Conservation (phyloP, 345 rosid genomes). For the Mercurialis annua region DNA sequence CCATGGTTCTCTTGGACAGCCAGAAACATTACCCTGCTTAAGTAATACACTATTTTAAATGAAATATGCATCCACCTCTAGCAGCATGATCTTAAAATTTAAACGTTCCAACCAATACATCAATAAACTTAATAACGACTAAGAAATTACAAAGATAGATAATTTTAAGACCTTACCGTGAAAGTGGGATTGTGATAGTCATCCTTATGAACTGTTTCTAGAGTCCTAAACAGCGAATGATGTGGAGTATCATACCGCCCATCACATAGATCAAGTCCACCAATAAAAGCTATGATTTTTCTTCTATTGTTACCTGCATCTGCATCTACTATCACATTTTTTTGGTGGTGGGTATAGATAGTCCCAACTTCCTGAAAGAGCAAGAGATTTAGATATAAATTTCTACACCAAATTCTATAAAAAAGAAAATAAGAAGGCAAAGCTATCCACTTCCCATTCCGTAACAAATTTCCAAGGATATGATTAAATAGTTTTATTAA, state of each 20-base stretch:
- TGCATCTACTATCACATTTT: conserved; percentile 85
- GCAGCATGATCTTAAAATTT: not conserved
- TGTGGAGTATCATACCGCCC: conserved; percentile 90
- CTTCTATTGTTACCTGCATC: conserved; percentile 74
- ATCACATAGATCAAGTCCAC: conserved; percentile 95
- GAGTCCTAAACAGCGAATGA: conserved; percentile 71
- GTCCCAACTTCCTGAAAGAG: conserved; percentile 76
- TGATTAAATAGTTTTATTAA: not conserved
- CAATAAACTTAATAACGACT: not conserved
- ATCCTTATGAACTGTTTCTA: conserved; percentile 69
- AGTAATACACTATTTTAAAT: not conserved
- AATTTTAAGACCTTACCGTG: conserved; percentile 48
- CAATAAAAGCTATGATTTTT: conserved; percentile 86
- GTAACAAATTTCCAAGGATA: not conserved
- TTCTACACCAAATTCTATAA: not conserved
- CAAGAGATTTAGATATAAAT: conserved; percentile 6
- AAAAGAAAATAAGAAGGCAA: not conserved
- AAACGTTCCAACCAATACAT: not conserved
- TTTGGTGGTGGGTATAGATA: conserved; percentile 96
- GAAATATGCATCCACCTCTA: not conserved
- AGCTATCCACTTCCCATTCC: not conserved
- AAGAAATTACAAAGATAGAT: conserved; percentile 6
- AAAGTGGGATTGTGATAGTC: conserved; percentile 92
- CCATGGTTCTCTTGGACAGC: conserved; percentile 95
- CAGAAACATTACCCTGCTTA: conserved; percentile 56